These are phyloP conservation scores for Chaetomiaceae sp. DNA, from an alignment of 2,329 filamentous ascomycete species.

Conservation along the genomic window DNA sequence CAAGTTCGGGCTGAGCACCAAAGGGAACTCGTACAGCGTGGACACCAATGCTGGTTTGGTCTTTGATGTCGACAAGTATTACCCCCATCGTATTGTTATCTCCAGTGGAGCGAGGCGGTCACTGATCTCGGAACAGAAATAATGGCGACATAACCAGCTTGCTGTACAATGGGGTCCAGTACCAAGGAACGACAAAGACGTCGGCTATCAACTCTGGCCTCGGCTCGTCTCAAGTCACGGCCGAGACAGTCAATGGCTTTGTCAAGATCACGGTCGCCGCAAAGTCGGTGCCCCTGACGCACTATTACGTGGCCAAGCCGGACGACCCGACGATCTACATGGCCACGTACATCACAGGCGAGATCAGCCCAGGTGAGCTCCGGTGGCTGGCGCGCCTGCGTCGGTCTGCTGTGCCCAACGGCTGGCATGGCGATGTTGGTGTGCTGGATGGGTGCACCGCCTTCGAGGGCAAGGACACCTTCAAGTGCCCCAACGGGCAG, in stretches of 20 bases:
- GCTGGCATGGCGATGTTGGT: background rate
- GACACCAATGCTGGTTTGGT: slow-evolving; percentile 27
- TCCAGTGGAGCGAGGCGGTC: background rate
- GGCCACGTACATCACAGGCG: background rate
- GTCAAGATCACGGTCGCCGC: slow-evolving; percentile 26
- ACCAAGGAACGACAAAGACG: background rate
- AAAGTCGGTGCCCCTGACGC: slow-evolving; percentile 23
- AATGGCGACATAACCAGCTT: background rate
- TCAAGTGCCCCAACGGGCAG: background rate
- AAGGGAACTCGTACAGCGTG: slow-evolving; percentile 19
- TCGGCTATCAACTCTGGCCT: slow-evolving; percentile 26
- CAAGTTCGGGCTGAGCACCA: background rate
- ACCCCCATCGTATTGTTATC: too few species aligned
- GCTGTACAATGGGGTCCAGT: background rate
- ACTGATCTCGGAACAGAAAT: background rate
- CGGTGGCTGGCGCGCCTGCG: background rate
- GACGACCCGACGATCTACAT: slow-evolving; percentile 19
- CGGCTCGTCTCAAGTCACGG: slow-evolving; percentile 22
- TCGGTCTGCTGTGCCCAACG: background rate
- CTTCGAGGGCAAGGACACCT: background rate
- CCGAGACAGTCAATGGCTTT: slow-evolving; percentile 20
- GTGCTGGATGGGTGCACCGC: background rate
- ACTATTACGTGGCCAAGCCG: slow-evolving; percentile 24
- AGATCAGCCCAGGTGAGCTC: background rate
- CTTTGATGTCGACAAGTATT: slow-evolving; percentile 15